Base-by-base conservation (phyloP, 306 rosid genomes). In the Prunus armeniaca region DNA sequence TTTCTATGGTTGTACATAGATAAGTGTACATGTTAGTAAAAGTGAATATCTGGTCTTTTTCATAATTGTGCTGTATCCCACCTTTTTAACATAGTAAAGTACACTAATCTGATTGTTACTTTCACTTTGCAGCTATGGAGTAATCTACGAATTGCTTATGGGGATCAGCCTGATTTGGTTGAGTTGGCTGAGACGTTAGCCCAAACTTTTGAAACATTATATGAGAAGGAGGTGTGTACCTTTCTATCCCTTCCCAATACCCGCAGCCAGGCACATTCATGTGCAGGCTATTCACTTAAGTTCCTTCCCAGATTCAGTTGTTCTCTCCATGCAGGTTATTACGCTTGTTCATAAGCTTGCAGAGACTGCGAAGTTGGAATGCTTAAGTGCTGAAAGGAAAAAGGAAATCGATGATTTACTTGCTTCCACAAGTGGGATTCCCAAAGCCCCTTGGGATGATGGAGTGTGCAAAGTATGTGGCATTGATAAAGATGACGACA, bases 401-500 rank as follows among this genome's bases (percentile, higher is more conserved):
- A 92, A 85, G 80, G 96, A 92, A 81, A 84, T 96, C 47, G 84
- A 83, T 46, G 80, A 72, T 73, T 83, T 96, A 47, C 82, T 89
- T 78, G 89, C 82, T 61, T 87, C 88, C 50, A 84, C 78, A 19
- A 89, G 70, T 81, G 97, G 84, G 78, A 85, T 91, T 86, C 99
- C 98, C 4, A 96, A 92, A 79, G 98, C 99, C 76, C 99, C 99
- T 67, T 96, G 99, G 99, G 99, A 96, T 76, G 99, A 96, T 83
- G 99, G 97, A 74, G 99, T 96, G 65, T 96, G 99, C 84, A 96
- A 93, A 96, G 97, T 96, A 74, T 96, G 99, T 80, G 99, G 99
- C 80, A 81, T 96, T 76, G 99, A 96, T 77, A 96, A 88, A 91
- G 98, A 96, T 77, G 99, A 96, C 81, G 99, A 96, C 84, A 96